These are phyloP conservation scores for Leishmania tarentolae DNA, from an alignment of 208 protist genomes.

Conservation along the genomic window DNA sequence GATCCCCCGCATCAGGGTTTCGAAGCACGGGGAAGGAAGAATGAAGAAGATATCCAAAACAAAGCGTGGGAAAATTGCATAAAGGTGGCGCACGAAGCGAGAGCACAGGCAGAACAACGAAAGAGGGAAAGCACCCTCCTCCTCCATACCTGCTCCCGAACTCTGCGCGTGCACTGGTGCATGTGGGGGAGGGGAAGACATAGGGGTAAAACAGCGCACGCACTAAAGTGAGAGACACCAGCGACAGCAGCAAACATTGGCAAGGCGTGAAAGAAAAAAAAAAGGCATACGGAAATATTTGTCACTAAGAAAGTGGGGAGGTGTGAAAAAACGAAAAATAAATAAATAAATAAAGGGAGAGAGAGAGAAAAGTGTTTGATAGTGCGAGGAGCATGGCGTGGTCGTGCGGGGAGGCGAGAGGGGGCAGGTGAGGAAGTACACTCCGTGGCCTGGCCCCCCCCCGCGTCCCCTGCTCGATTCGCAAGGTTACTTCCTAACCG, in stretches of 20 bases:
- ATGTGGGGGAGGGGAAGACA: not conserved
- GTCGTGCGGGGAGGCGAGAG: not conserved
- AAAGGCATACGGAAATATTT: not conserved
- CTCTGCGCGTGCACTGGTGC: not conserved
- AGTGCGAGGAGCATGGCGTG: not conserved
- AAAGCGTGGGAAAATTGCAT: not conserved
- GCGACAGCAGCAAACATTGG: not conserved
- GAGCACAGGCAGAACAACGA: not conserved
- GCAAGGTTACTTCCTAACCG: not conserved
- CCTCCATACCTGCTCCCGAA: not conserved
- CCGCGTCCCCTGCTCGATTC: not conserved
- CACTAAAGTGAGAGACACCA: not conserved
- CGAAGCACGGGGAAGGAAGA: constrained; percentile 3
- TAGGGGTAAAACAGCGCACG: not conserved
- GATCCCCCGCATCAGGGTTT: not conserved
- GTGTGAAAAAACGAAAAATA: not conserved
- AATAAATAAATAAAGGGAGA: not conserved
- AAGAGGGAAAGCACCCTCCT: too few species aligned
- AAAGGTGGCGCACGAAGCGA: not conserved
- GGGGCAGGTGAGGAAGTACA: not conserved
- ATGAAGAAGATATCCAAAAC: not conserved
- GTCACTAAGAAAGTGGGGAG: not conserved
- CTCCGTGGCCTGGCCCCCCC: not conserved
- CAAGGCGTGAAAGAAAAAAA: not conserved
- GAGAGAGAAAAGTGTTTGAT: not conserved